These are phyloP conservation scores for Amanita rubescens DNA, from an alignment of 768 basidiomycete genomes.

Conservation along the genomic window DNA sequence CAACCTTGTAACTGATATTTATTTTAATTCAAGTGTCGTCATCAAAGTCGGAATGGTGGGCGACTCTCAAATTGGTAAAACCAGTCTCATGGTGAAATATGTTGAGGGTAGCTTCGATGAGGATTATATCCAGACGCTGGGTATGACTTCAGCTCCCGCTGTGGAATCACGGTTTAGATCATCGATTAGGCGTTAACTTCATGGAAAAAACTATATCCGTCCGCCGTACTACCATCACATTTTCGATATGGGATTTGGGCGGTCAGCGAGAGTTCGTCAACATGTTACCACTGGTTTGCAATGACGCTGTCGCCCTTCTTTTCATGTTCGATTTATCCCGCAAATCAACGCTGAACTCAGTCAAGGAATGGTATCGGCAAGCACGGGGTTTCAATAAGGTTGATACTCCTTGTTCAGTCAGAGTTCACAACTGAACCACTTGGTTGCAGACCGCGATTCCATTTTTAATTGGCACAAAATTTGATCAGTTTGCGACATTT, in stretches of 20 bases:
- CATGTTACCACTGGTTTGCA: slow-evolving; percentile 97
- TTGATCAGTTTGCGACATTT: slow-evolving; percentile 93
- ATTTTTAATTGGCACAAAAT: slow-evolving; percentile 97
- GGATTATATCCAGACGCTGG: slow-evolving; percentile 99
- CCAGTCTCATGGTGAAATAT: slow-evolving; percentile 99
- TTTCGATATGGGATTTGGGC: slow-evolving; percentile 98
- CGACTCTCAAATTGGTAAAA: slow-evolving; percentile 99
- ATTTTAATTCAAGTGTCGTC: slow-evolving; percentile 55
- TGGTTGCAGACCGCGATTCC: slow-evolving; percentile 88
- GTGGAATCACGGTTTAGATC: slow-evolving; percentile 4
- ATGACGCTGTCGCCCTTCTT: slow-evolving; percentile 98
- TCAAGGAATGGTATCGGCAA: slow-evolving; percentile 99
- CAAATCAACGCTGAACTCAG: slow-evolving; percentile 95
- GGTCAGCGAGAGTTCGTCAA: slow-evolving; percentile 98
- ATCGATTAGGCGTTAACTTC: slow-evolving; percentile 80
- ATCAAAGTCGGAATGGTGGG: slow-evolving; percentile 99
- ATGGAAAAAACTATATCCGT: slow-evolving; percentile 99
- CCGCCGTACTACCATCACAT: slow-evolving; percentile 96
- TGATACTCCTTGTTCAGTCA: slow-evolving; percentile 15
- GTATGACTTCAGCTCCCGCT: slow-evolving; percentile 31
- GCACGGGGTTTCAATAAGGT: slow-evolving; percentile 99
- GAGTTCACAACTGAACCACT: neutral
- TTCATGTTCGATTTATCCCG: slow-evolving; percentile 99
- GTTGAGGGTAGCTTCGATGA: slow-evolving; percentile 98
- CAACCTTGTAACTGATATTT: slow-evolving; percentile 1